Evolutionary conservation across 2,329 filamentous ascomycete species (phyloP).

Genomic region (Verticillium klebahnii): DNA sequence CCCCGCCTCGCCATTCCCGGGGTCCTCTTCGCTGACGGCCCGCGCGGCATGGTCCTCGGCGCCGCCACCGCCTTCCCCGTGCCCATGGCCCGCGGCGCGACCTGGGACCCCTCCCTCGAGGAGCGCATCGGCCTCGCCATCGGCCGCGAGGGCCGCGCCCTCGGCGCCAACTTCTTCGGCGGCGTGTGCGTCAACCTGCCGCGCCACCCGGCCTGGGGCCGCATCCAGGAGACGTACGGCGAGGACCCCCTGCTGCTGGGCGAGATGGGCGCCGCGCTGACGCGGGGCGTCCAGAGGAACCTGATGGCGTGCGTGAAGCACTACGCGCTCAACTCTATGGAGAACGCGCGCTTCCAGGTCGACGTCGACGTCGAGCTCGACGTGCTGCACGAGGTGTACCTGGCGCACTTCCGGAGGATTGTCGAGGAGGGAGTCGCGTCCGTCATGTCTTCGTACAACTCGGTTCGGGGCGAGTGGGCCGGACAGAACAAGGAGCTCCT

Average conservation of each 20-base stretch:
- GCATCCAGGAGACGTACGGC: constrained; percentile 17
- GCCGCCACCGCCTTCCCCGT: constrained; percentile 14
- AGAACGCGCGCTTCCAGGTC: constrained; percentile 16
- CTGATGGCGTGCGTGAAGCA: constrained; percentile 19
- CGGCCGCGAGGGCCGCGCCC: constrained; percentile 13
- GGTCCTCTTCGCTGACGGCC: constrained; percentile 13
- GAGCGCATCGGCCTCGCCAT: constrained; percentile 14
- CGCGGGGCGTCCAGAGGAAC: constrained; percentile 13
- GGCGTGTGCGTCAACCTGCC: constrained; percentile 18
- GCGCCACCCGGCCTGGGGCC: constrained; percentile 17
- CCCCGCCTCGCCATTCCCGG: constrained; percentile 13
- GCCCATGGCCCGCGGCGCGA: constrained; percentile 15
- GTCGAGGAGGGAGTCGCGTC: constrained; percentile 11
- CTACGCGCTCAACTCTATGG: constrained; percentile 18
- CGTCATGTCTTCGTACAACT: constrained; percentile 17
- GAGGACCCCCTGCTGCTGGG: constrained; percentile 16
- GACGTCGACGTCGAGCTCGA: constrained; percentile 12
- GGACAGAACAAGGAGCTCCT: constrained; percentile 15
- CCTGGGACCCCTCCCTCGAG: constrained; percentile 16
- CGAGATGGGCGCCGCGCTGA: constrained; percentile 13
- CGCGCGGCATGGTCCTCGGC: constrained; percentile 11
- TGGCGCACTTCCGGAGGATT: constrained; percentile 14
- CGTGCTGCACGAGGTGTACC: constrained; percentile 15
- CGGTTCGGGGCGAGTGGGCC: constrained; percentile 13
- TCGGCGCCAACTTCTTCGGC: constrained; percentile 16